Percentiles rank a stretch among this genome's conserved stretches.
Conservation (phyloP, 257 asterid species). For the Solanum clarkiae region DNA sequence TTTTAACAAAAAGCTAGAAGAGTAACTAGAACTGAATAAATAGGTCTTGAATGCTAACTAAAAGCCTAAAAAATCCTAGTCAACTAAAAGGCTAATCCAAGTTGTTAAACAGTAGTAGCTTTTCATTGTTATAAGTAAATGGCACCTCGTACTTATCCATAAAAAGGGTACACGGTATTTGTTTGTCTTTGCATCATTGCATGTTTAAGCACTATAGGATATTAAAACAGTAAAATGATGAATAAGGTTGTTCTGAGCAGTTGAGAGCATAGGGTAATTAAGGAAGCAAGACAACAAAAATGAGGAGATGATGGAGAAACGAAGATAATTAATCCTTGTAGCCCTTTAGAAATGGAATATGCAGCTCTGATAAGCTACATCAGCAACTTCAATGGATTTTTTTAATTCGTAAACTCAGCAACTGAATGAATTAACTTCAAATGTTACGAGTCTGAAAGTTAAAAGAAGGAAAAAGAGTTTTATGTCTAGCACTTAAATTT, state of each 20-base stretch:
- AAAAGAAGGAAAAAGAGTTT: neutral
- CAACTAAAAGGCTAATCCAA: neutral
- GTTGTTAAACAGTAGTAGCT: neutral
- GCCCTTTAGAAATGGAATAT: neutral
- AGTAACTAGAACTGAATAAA: neutral
- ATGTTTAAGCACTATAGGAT: neutral
- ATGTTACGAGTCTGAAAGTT: neutral
- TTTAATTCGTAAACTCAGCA: neutral
- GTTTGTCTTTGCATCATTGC: neutral
- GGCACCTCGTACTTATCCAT: neutral
- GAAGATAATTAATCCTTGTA: neutral
- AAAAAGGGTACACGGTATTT: neutral
- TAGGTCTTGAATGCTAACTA: neutral
- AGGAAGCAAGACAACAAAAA: neutral
- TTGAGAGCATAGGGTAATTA: neutral
- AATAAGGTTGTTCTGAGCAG: neutral
- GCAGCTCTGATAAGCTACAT: neutral
- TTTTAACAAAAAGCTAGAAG: neutral
- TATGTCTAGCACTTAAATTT: neutral
- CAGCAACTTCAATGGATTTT: neutral
- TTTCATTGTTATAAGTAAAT: neutral
- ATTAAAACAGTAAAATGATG: neutral
- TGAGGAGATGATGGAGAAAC: neutral
- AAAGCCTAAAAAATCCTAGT: neutral
- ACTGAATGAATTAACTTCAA: neutral